Evolutionary conservation across 768 basidiomycete species (phyloP).

Genomic region (Lactarius hatsudake): DNA sequence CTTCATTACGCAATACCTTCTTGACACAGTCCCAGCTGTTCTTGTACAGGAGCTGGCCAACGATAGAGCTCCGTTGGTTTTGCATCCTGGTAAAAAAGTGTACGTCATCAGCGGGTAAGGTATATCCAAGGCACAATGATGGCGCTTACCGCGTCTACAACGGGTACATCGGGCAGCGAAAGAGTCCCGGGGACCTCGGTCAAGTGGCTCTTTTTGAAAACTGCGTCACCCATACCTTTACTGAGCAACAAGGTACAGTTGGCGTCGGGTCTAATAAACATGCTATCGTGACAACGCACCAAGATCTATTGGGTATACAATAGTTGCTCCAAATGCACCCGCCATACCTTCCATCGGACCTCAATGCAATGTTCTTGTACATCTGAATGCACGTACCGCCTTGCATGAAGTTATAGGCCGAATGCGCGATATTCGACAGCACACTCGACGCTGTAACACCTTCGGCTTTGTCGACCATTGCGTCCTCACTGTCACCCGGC

Average conservation of each 20-base stretch:
- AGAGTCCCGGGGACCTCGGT: slow-evolving; percentile 2
- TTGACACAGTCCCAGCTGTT: slow-evolving; percentile 92
- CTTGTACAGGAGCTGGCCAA: slow-evolving; percentile 95
- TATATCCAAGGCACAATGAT: not conserved
- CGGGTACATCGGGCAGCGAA: not conserved
- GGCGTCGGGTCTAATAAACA: slow-evolving; percentile 12
- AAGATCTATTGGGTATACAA: slow-evolving; percentile 95
- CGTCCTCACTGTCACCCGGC: slow-evolving; percentile 52
- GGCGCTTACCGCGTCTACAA: slow-evolving; percentile 56
- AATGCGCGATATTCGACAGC: slow-evolving; percentile 58
- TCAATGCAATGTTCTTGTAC: slow-evolving; percentile 1
- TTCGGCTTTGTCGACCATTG: slow-evolving; percentile 32
- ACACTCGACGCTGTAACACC: slow-evolving; percentile 40
- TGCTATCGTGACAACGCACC: slow-evolving; percentile 47
- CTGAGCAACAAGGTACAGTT: slow-evolving; percentile 38
- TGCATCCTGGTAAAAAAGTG: slow-evolving; percentile 63
- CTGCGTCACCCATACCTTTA: slow-evolving; percentile 55
- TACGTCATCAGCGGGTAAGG: slow-evolving; percentile 6
- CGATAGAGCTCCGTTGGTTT: slow-evolving; percentile 95
- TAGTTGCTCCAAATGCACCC: slow-evolving; percentile 94
- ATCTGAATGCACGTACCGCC: slow-evolving; percentile 56
- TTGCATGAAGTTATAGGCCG: slow-evolving; percentile 81
- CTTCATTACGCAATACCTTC: slow-evolving; percentile 95
- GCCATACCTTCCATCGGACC: slow-evolving; percentile 62
- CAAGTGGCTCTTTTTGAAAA: not conserved